These are phyloP conservation scores for Gloeopeniophorella convolvens DNA, from an alignment of 768 basidiomycete species.

Conservation along the genomic window DNA sequence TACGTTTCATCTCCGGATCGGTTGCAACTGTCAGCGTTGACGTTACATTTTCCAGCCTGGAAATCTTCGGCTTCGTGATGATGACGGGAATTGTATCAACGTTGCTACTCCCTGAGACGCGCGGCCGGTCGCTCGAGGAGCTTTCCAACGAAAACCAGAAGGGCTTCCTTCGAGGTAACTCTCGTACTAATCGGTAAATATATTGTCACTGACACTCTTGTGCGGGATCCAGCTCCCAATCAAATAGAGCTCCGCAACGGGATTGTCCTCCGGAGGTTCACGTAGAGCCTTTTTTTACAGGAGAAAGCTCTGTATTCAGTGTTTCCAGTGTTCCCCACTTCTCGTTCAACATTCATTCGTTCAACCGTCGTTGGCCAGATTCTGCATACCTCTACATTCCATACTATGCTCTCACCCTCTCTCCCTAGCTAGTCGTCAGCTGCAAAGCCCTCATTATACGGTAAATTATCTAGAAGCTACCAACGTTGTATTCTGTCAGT, in stretches of 20 bases:
- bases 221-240: conserved; percentile 1
- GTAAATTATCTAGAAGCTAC: no score
- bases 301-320: neutral
- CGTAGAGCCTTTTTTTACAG: neutral
- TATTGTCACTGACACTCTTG: neutral
- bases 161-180: conserved; percentile 27
- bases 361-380: no score
- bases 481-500: no score
- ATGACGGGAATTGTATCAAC: conserved; percentile 37
- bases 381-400: no score
- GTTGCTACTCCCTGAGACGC: conserved; percentile 39
- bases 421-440: no score
- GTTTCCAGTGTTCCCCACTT: neutral
- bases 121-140: conserved; percentile 29
- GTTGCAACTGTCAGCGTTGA: neutral
- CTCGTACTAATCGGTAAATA: no score
- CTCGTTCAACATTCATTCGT: no score
- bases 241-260: conserved; percentile 17
- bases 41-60: conserved; percentile 25
- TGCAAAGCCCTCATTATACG: no score
- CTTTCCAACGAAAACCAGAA: conserved; percentile 33
- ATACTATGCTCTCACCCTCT: no score
- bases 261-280: conserved; percentile 10
- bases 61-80: conserved; percentile 45
- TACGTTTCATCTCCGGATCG: conserved; percentile 21